Percentiles rank a stretch among this genome's conserved stretches.
phyloP scores from a whole-genome alignment of 495 filamentous ascomycete species.

The Penicillium alfredii region DNA sequence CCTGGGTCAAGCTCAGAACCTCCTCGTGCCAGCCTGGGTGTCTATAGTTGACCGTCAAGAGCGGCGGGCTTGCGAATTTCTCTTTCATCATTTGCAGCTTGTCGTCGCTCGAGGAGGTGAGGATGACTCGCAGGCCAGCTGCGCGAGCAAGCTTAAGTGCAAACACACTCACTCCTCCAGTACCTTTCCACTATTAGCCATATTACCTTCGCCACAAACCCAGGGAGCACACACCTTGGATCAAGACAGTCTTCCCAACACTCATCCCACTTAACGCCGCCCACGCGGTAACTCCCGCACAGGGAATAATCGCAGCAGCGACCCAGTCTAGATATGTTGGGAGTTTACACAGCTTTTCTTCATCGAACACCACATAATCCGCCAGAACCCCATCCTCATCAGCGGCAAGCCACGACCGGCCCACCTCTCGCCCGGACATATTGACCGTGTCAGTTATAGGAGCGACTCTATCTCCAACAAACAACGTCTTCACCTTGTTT shows the following conservation, averaged over 20 bases:
- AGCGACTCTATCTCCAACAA: constrained; percentile 25
- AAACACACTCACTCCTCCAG: constrained; percentile 31
- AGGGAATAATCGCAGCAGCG: constrained; percentile 26
- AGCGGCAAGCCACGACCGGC: constrained; percentile 27
- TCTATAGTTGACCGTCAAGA: constrained; percentile 33
- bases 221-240: constrained; percentile 28
- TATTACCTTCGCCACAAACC: not conserved
- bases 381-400: constrained; percentile 36
- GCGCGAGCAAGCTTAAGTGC: constrained; percentile 31
- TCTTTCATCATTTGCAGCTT: constrained; percentile 24
- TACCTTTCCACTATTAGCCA: constrained; percentile 15
- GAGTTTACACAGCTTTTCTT: constrained; percentile 20
- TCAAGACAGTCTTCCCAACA: constrained; percentile 33
- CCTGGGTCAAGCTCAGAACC: constrained; percentile 27
- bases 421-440: constrained; percentile 18
- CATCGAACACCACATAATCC: constrained; percentile 30
- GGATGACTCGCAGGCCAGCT: constrained; percentile 26
- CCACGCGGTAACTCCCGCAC: constrained; percentile 40
- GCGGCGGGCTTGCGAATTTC: constrained; percentile 10
- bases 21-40: constrained; percentile 31
- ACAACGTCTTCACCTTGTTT: constrained; percentile 18
- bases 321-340: constrained; percentile 28
- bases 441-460: constrained; percentile 29
- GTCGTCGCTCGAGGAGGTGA: constrained; percentile 32
- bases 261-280: constrained; percentile 25